Base-by-base conservation (phyloP, 2,329 filamentous ascomycete species). In the Elsinoe batatas region DNA sequence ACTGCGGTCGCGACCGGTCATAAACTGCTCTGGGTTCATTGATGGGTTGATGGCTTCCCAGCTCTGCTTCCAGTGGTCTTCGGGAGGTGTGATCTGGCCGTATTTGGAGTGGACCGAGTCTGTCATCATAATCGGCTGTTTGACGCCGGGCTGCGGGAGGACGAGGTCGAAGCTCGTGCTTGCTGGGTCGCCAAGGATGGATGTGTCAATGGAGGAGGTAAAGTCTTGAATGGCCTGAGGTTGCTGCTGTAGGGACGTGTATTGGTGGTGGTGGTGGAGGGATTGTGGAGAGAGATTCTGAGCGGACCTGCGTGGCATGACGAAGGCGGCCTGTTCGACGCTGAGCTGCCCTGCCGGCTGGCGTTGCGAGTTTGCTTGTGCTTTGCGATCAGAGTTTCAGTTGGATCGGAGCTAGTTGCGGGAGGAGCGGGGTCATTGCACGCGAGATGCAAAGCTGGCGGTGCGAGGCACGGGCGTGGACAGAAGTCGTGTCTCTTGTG, bases 41-140 rank as follows among this genome's bases (percentile, higher is more conserved):
- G 47, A 37, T 33, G 26, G 47, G 15, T 38, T 26, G 35, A 51
- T 46, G 32, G 32, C 35, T 12, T 47, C 61, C 42, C 60, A 62
- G 26, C 60, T 58, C 22, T 62, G 61, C 38, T 61, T 63, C 33
- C 44, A 59, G 12, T 36, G 53, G 18, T 69, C 67, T 26, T 69
- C 64, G 40, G 69, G 69, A 11, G 69, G 69, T 13, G 69, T 71
- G 32, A 71, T 64, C 54, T 71, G 69, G n/a, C 69, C 69, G 26
- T 32, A 55, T 22, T 46, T 55, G 5, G 13, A 15, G 15, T 54
- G 36, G 20, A 54, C 51, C 22, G 51, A 33, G 36, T 54, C 51
- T 3, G 51, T 42, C 12, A 42, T 30, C 51, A 54, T 54, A 15
- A 33, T 51, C 18, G 47, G 18, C 26, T 36, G 47, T 8, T 38